phyloP scores from a whole-genome alignment of 306 rosid species.

The Castanea crenata region DNA sequence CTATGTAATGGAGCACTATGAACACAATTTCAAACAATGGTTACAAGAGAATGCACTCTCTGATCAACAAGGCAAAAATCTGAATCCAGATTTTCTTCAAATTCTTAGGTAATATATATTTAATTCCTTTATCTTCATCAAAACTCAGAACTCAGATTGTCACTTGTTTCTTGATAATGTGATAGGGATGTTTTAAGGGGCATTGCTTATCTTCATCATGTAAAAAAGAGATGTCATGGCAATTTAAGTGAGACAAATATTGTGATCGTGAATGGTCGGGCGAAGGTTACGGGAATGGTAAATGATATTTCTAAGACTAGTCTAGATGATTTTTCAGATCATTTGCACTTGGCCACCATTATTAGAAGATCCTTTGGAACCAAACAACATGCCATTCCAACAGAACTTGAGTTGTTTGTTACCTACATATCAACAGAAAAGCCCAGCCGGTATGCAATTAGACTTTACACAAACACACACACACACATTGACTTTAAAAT shows the following conservation, averaged over 20 bases:
- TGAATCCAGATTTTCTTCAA: constrained; percentile 1
- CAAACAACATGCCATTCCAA: neutral
- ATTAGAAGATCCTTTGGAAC: neutral
- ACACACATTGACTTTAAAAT: neutral
- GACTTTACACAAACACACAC: neutral
- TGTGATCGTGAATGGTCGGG: constrained; percentile 5
- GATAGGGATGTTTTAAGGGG: constrained; percentile 3
- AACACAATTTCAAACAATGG: neutral
- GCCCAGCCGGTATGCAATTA: neutral
- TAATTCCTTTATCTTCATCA: neutral
- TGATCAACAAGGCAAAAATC: neutral
- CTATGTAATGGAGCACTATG: neutral
- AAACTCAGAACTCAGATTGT: neutral
- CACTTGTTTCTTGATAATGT: neutral
- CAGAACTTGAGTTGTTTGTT: neutral
- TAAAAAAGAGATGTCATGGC: neutral
- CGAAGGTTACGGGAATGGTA: neutral
- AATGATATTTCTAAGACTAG: neutral
- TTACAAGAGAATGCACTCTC: neutral
- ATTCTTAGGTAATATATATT: neutral
- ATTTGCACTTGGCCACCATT: neutral
- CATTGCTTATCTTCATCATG: constrained; percentile 1
- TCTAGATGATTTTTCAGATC: neutral
- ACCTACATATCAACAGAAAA: neutral
- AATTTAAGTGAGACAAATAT: neutral